A percentile compares a stretch with the other conserved stretches of the same genome.
Evolutionary conservation across 306 rosid genomes (phyloP).

Genomic region (Castanea crenata): DNA sequence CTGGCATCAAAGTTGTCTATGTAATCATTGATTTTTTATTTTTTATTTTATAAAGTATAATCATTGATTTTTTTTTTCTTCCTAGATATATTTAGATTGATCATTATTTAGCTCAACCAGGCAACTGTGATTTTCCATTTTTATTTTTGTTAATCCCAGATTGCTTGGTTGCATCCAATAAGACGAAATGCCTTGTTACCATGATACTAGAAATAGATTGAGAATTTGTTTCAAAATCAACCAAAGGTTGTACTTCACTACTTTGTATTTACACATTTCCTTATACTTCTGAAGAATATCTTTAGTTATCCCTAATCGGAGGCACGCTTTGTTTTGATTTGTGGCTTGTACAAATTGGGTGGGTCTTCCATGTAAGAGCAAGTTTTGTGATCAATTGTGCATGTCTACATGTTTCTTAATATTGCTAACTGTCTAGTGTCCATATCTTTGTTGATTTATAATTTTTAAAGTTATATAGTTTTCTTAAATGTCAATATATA

Average conservation of each 20-base stretch:
- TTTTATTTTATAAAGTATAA: neutral
- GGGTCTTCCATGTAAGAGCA: neutral
- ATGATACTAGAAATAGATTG: slow-evolving; percentile 15
- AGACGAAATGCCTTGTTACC: slow-evolving; percentile 17
- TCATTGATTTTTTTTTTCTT: neutral
- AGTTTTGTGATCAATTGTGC: neutral
- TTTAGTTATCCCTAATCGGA: neutral
- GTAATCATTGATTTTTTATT: neutral
- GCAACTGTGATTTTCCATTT: slow-evolving; percentile 38
- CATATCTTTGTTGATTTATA: neutral
- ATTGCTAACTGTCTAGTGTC: neutral
- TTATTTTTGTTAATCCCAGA: slow-evolving; percentile 37
- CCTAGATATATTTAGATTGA: slow-evolving; percentile 24
- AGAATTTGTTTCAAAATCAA: slow-evolving; percentile 23
- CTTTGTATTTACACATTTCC: neutral
- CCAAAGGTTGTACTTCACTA: slow-evolving; percentile 5
- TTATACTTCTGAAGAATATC: neutral
- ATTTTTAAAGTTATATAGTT: too few species aligned
- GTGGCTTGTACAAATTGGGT: neutral
- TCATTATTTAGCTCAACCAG: slow-evolving; percentile 35
- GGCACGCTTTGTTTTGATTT: neutral
- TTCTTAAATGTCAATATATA: too few species aligned
- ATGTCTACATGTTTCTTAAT: neutral
- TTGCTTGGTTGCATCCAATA: slow-evolving; percentile 49
- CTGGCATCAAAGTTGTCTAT: slow-evolving; percentile 2